Evolutionary conservation across 371 early-diverging fungal species (phyloP).

Genomic region (Rhizopus microsporus): DNA sequence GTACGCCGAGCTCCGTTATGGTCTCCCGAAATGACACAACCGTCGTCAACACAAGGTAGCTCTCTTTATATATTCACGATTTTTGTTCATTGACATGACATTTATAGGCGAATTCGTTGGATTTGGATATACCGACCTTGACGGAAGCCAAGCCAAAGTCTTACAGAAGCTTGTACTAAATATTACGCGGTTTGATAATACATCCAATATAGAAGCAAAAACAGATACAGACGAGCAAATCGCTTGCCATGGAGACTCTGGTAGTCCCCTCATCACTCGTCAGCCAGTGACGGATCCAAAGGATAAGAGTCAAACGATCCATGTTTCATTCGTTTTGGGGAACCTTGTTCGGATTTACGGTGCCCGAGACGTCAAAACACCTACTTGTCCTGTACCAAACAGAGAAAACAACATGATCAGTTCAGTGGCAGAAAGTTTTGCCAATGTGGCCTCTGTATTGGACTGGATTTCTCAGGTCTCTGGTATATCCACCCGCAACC

Average conservation of each 20-base stretch:
- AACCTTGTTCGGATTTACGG: slow-evolving; percentile 43
- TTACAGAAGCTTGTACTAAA: slow-evolving; percentile 29
- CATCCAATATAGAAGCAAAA: slow-evolving; percentile 23
- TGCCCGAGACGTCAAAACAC: slow-evolving; percentile 28
- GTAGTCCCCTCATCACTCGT: slow-evolving; percentile 31
- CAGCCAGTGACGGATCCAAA: slow-evolving; percentile 3
- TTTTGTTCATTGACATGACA: too few relatives aligned
- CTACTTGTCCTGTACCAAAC: slow-evolving; percentile 34
- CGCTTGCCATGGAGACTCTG: slow-evolving; percentile 53
- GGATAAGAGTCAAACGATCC: not conserved
- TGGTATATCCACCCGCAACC: slow-evolving; percentile 6
- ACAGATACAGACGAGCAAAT: slow-evolving; percentile 18
- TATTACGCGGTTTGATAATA: slow-evolving; percentile 22
- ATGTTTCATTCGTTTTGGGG: slow-evolving; percentile 32
- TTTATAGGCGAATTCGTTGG: slow-evolving; percentile 36
- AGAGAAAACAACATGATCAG: not conserved
- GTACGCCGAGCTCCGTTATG: slow-evolving; percentile 35
- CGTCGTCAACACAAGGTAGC: slow-evolving; percentile 17
- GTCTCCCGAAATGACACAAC: slow-evolving; percentile 17
- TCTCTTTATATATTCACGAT: not conserved
- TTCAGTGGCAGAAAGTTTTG: slow-evolving; percentile 18
- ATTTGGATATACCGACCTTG: slow-evolving; percentile 29
- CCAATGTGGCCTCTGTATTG: slow-evolving; percentile 13
- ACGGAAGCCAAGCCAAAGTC: slow-evolving; percentile 19
- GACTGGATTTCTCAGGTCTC: slow-evolving; percentile 25